Conservation (phyloP, 306 rosid genomes). For the Glycine tomentella region DNA sequence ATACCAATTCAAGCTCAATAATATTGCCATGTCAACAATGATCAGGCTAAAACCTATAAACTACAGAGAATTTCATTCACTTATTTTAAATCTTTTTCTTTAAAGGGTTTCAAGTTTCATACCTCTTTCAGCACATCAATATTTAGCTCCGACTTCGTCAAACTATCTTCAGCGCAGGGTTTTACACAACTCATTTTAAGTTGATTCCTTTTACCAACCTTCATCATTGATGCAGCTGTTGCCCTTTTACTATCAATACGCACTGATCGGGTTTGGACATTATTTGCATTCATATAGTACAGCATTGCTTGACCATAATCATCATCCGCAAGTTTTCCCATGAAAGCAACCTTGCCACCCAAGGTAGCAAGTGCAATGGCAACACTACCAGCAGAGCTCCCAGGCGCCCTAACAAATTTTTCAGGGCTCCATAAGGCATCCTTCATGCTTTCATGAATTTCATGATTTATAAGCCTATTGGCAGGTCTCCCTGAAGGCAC, state of each 20-base stretch:
- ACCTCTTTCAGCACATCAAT: constrained; percentile 96
- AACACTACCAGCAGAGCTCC: constrained; percentile 82
- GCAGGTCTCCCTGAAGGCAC: constrained; percentile 92
- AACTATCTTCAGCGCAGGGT: constrained; percentile 90
- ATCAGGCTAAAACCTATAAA: constrained; percentile 34
- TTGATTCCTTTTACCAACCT: constrained; percentile 78
- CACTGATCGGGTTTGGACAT: constrained; percentile 91
- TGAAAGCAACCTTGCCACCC: constrained; percentile 95
- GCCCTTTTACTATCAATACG: constrained; percentile 66
- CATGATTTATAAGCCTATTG: constrained; percentile 77
- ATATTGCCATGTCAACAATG: constrained; percentile 14
- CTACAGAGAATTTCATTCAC: constrained; percentile 3
- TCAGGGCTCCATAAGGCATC: constrained; percentile 86
- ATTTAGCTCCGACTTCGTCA: constrained; percentile 78
- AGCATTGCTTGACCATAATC: constrained; percentile 82
- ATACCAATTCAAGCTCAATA: constrained; percentile 29
- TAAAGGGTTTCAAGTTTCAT: constrained; percentile 43
- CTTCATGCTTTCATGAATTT: constrained; percentile 78
- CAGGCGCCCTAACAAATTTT: constrained; percentile 82
- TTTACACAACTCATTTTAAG: constrained; percentile 75
- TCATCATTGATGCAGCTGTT: constrained; percentile 79
- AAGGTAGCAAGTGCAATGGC: constrained; percentile 90
- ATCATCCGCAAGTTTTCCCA: constrained; percentile 97
- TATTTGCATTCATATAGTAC: constrained; percentile 78
- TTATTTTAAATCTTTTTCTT: constrained; percentile 27